Conservation (phyloP, 1,139 yeast species). For the Debaryomyces sp. region DNA sequence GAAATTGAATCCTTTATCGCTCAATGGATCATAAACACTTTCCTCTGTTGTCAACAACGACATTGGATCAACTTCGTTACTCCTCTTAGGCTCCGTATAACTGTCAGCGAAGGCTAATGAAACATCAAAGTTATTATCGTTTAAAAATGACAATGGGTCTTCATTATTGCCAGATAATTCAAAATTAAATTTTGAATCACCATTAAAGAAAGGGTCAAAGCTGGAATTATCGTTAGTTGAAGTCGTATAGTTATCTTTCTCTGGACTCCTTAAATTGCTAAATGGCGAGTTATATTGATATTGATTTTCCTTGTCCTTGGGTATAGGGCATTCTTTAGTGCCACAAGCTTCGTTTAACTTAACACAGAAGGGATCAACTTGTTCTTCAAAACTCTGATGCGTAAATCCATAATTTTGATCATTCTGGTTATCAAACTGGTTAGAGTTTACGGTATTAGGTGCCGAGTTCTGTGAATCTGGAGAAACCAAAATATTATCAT, state of each 20-base stretch:
- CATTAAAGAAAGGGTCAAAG: constrained; percentile 32
- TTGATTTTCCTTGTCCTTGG: constrained; percentile 41
- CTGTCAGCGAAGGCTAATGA: constrained; percentile 46
- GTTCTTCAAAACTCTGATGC: constrained; percentile 39
- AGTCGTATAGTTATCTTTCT: neutral
- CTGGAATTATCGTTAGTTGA: constrained; percentile 18
- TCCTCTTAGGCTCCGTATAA: constrained; percentile 13
- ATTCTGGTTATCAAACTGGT: constrained; percentile 19
- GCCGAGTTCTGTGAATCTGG: constrained; percentile 31
- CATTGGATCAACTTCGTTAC: constrained; percentile 33
- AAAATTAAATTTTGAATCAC: constrained; percentile 19
- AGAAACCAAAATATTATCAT: constrained; percentile 41
- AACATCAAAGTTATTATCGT: constrained; percentile 53
- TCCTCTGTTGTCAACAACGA: constrained; percentile 59
- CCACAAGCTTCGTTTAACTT: constrained; percentile 84
- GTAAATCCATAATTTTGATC: constrained; percentile 17
- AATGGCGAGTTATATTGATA: constrained; percentile 21
- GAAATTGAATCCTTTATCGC: constrained; percentile 35
- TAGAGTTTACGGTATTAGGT: constrained; percentile 18
- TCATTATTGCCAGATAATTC: constrained; percentile 16
- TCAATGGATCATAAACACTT: constrained; percentile 67
- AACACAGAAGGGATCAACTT: constrained; percentile 67
- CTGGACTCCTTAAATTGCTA: constrained; percentile 16
- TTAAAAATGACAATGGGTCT: constrained; percentile 50
- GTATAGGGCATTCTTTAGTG: constrained; percentile 68